Evolutionary conservation across 2,329 filamentous ascomycete genomes (phyloP), one percentile per base, ranked within the genome.

Genomic region (Hypoxylon sp.): DNA sequence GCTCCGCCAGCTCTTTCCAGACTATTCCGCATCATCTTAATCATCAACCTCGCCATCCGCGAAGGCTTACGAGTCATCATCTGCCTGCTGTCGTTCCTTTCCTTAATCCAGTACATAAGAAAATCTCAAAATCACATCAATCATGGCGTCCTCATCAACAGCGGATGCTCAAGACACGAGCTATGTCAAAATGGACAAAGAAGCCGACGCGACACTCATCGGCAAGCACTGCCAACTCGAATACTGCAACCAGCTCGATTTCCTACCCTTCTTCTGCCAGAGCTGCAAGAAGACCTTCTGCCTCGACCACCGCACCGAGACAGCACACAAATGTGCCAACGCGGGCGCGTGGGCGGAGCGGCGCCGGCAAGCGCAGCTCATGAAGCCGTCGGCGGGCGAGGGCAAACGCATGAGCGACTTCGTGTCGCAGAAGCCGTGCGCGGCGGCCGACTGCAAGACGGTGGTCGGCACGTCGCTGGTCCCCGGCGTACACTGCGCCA

Each of bases 171-270:
- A 81, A 59, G 82, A 84, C 70, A 85, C 84, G 51, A 90, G 84
- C 78, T 93, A 90, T 83, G 86, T 90, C 78, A 87, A 86, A 68
- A 94, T 94, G 91, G 85, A 91, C 76, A 87, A 89, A 75, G 86
- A 81, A 65, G 78, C 86, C 78, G 94, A 98, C 81, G 91, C 94
- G 51, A 91, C 93, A 75, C 87, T 94, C 23, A 91, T 98, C 74
- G 96, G 96, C 80, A 89, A 89, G 68, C 94, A 98, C 84, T 99
- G 96, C 86, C 90, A 98, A 80, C 91, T 92, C 81, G 85, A 91
- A 71, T 97, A 93, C 85, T 99, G 96, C 85, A 91, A 94, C 78
- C 92, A 96, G 78, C 92, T 98, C 67, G 96, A 98, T 81, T 98
- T 99, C 80, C 89, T 99, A 3, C 96, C 96, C 3, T 98, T 98